phyloP scores from a whole-genome alignment of 257 asterid species.

The Solanum medicagineum region DNA sequence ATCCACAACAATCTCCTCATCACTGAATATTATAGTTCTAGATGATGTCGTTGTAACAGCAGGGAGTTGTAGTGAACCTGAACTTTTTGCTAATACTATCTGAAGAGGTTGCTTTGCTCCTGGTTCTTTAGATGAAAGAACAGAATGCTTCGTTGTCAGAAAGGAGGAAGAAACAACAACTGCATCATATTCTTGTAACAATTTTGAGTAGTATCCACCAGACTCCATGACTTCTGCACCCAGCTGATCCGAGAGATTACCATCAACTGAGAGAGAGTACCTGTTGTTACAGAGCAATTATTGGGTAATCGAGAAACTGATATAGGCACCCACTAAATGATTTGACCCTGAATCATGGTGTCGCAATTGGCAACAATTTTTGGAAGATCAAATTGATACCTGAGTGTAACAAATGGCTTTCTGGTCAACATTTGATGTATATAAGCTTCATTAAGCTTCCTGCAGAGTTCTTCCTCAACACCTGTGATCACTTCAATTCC shows the following conservation, averaged over 20 bases:
- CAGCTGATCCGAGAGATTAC: conserved; percentile 37
- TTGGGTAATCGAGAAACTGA: background rate
- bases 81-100: conserved; percentile 30
- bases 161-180: conserved; percentile 32
- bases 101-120: conserved; percentile 79
- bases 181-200: conserved; percentile 81
- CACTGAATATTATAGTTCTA: conserved; percentile 28
- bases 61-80: conserved; percentile 19
- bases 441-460: conserved; percentile 69
- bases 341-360: background rate
- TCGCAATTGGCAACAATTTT: background rate
- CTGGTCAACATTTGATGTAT: conserved; percentile 71
- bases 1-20: conserved; percentile 13
- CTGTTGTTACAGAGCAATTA: conserved; percentile 17
- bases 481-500: conserved; percentile 73
- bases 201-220: conserved; percentile 81
- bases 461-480: conserved; percentile 79
- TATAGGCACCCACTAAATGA: background rate
- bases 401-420: conserved; percentile 64
- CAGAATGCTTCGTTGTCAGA: conserved; percentile 9
- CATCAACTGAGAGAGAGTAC: conserved; percentile 72
- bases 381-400: conserved; percentile 23
- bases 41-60: conserved; percentile 9
- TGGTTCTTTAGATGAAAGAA: conserved; percentile 53
- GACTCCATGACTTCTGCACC: conserved; percentile 42